Evolutionary conservation across 768 basidiomycete species (phyloP), one percentile per base, ranked within the genome.

Genomic region (Cubamyces sp.): DNA sequence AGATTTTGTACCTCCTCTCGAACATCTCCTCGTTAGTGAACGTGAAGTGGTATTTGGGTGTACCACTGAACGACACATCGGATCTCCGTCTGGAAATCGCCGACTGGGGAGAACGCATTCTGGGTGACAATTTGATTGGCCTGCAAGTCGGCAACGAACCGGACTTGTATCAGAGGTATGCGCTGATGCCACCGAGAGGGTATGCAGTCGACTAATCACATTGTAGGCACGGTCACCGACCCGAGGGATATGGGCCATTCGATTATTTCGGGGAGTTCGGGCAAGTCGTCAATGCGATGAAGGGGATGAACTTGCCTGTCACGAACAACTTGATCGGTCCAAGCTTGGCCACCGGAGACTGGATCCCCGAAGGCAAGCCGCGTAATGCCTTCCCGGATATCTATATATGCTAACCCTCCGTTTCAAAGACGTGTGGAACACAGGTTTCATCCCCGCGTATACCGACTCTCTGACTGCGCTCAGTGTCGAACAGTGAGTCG

Each of bases 121-220:
- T 84, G 6, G 80, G 81, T 14, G 68, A 72, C 28, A 73, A 76
- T 57, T 70, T 84, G 25, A 63, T 79, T n/a, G 83, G 81, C 7
- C 65, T 82, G 39, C 82, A 82, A 61, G 69, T 81, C 12, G 82
- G 80, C 5, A 92, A 93, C 72, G 90, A 92, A 63, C 79, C 79
- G 15, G 80, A 82, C 70, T 71, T 80, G 61, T 81, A 75, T 57
- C 73, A 83, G 77, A 11, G 83, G 45, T 86, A 84, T 60, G n/a
- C 30, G 3, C 3, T 3, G 11, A 79, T 46, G 66, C 0, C 66
- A 0, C 19, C 1, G 12, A 23, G 16, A 26, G 25, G 11, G 18
- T 1, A 28, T 1, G 26, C 21, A 47, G 34, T 7, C 0, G 5
- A n/a, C 18, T 51, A 23, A 47, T 16, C 4, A 6, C 34, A 25